Evolutionary conservation across 371 early-diverging fungal genomes (phyloP).

Genomic region (Zychaea mexicana): DNA sequence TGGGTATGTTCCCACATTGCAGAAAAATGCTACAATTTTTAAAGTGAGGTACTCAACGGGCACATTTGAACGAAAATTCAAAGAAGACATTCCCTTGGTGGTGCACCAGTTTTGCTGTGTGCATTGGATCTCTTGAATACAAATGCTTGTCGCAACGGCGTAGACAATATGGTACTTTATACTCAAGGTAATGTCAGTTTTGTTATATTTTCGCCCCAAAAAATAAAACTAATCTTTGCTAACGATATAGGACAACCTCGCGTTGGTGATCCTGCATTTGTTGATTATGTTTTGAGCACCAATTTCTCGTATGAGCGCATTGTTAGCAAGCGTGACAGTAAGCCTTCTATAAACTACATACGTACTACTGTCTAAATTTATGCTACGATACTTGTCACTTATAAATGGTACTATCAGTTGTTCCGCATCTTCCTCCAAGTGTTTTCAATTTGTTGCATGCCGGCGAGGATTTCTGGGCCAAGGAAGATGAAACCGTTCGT

Average conservation of each 20-base stretch:
- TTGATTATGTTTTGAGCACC: conserved; percentile 13
- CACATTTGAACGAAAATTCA: no score
- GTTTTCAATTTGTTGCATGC: conserved; percentile 17
- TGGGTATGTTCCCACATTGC: conserved; percentile 11
- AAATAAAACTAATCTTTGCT: no score
- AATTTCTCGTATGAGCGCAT: conserved; percentile 4
- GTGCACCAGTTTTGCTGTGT: conserved; percentile 16
- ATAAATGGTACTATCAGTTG: neutral
- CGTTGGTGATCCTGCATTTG: conserved; percentile 20
- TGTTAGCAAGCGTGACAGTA: conserved; percentile 15
- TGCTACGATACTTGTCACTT: no score
- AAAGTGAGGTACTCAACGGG: no score
- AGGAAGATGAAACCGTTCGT: neutral
- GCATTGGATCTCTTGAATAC: conserved; percentile 17
- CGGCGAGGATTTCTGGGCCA: conserved; percentile 25
- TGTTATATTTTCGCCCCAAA: no score
- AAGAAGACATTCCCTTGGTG: conserved; percentile 23
- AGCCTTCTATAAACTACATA: neutral
- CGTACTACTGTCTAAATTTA: neutral
- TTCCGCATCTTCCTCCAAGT: conserved; percentile 9
- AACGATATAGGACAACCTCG: conserved; percentile 11
- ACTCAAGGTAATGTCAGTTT: no score
- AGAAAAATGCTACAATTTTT: neutral
- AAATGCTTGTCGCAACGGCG: conserved; percentile 3
- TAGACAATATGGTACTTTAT: neutral